Evolutionary conservation across 495 filamentous ascomycete species (phyloP).

Genomic region (Penicillium lagena): DNA sequence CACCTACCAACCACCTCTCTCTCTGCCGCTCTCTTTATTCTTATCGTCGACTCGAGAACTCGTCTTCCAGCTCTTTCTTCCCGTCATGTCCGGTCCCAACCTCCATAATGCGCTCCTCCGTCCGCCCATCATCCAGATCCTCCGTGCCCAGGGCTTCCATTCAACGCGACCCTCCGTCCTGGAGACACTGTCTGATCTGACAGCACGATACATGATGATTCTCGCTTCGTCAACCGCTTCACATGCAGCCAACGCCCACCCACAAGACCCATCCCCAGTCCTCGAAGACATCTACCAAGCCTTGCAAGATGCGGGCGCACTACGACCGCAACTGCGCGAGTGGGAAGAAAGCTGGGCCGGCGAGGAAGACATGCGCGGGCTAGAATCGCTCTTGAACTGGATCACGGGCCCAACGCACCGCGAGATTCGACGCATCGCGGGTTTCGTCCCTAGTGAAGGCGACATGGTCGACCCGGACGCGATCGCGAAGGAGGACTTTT

Average conservation of each 20-base stretch:
- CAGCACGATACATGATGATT: slow-evolving; percentile 63
- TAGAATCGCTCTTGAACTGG: slow-evolving; percentile 71
- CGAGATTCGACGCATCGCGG: slow-evolving; percentile 68
- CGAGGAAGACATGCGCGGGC: slow-evolving; percentile 66
- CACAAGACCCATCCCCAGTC: slow-evolving; percentile 40
- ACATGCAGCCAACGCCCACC: slow-evolving; percentile 52
- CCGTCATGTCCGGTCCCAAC: slow-evolving; percentile 34
- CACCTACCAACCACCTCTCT: neutral
- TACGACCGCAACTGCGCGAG: slow-evolving; percentile 54
- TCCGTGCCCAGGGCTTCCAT: slow-evolving; percentile 82
- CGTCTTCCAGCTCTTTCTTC: neutral
- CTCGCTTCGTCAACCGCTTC: slow-evolving; percentile 58
- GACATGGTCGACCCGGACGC: slow-evolving; percentile 40
- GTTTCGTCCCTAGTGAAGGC: slow-evolving; percentile 40
- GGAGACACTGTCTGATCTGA: slow-evolving; percentile 70
- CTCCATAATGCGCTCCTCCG: slow-evolving; percentile 74
- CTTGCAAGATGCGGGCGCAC: slow-evolving; percentile 64
- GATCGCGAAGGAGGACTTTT: slow-evolving; percentile 61
- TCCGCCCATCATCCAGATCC: slow-evolving; percentile 75
- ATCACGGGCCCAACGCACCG: slow-evolving; percentile 56
- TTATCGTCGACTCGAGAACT: neutral
- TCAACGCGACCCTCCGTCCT: slow-evolving; percentile 65
- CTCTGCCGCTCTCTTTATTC: neutral
- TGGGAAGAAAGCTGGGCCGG: slow-evolving; percentile 53
- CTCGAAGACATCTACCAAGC: slow-evolving; percentile 79